A percentile compares a stretch with the other conserved stretches of the same genome.
These are phyloP conservation scores for Globisporangium canariense DNA, from an alignment of 352 stramenopile species.

Conservation along the genomic window DNA sequence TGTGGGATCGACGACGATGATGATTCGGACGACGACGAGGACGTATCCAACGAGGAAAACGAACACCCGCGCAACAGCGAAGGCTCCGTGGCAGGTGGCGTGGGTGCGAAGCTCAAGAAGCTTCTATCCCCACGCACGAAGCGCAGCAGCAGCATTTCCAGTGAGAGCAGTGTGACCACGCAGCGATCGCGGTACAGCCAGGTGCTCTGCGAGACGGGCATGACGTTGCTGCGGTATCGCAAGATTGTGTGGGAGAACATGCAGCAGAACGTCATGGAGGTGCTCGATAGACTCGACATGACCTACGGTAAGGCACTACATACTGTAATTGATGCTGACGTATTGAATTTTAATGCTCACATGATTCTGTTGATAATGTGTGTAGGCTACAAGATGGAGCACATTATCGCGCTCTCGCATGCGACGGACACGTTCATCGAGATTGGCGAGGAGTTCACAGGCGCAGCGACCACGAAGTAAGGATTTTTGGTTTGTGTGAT, in stretches of 20 bases:
- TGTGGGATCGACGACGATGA: conserved; percentile 81
- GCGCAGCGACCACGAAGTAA: conserved; percentile 63
- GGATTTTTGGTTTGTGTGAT: neutral
- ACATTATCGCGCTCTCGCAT: conserved; percentile 81
- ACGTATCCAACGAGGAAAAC: conserved; percentile 35
- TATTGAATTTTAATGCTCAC: neutral
- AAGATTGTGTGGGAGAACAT: conserved; percentile 88
- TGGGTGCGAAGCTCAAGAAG: conserved; percentile 18
- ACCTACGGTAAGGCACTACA: conserved; percentile 47
- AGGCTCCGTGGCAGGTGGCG: conserved; percentile 11
- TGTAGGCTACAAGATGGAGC: conserved; percentile 83
- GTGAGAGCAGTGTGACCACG: conserved; percentile 15
- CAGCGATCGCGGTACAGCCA: conserved; percentile 54
- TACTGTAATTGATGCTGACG: neutral
- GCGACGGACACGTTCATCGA: conserved; percentile 72
- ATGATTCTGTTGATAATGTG: neutral
- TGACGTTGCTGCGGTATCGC: conserved; percentile 72
- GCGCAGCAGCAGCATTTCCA: conserved; percentile 32
- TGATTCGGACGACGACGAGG: conserved; percentile 65
- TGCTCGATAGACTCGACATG: conserved; percentile 68
- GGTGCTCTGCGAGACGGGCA: conserved; percentile 73
- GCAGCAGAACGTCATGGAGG: conserved; percentile 73
- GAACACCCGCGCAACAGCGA: conserved; percentile 15
- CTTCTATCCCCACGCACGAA: conserved; percentile 27
- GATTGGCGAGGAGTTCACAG: conserved; percentile 85